Base-by-base conservation (phyloP, 2,329 filamentous ascomycete species). In the Fusarium sterilihyphosum region DNA sequence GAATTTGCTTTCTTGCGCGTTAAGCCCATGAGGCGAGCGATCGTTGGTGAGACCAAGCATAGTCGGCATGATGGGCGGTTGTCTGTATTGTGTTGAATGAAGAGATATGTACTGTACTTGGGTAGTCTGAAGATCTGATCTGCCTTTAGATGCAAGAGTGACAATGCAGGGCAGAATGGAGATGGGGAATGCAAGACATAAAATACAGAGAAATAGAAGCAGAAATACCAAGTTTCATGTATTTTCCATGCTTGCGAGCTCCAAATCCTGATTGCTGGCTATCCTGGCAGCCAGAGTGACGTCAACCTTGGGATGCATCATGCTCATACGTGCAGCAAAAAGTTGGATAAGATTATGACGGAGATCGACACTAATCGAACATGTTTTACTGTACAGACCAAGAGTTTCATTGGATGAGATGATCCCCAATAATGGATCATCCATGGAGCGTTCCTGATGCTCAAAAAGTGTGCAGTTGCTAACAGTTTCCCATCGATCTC, bases 221-320 rank as follows among this genome's bases (percentile, higher is more conserved):
- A 47, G 37, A 62, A 53, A 58, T 54, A 56, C 65, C 56, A 70
- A 72, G 46, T 64, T 69, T 63, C 67, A 71, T 46, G 41, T 56
- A 64, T 71, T 77, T 77, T 70, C 69, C 72, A 78, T 78, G 74
- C 64, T 76, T 73, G 65, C 52, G 43, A 54, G 65, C 37, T 69
- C 46, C 54, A 78, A 78, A 78, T 78, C 77, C 77, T 78, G 77
- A 78, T 78, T 78, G 69, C 67, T 78, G 77, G 70, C 65, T 62
- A 35, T 73, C 40, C 61, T 29, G 57, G 73, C 58, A 68, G n/a
- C 71, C 63, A 43, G 54, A 63, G 77, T 78, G 77, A 78, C 77
- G 77, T 78, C 77, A 78, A 77, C 54, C 64, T 60, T 70, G 65
- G 65, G 71, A 37, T 46, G 61, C 40, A 50, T 57, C 37, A 47